A percentile compares a stretch with the other conserved stretches of the same genome.
These are phyloP conservation scores for Sphaerulina vaccinii DNA, from an alignment of 2,329 filamentous ascomycete genomes.

Conservation along the genomic window DNA sequence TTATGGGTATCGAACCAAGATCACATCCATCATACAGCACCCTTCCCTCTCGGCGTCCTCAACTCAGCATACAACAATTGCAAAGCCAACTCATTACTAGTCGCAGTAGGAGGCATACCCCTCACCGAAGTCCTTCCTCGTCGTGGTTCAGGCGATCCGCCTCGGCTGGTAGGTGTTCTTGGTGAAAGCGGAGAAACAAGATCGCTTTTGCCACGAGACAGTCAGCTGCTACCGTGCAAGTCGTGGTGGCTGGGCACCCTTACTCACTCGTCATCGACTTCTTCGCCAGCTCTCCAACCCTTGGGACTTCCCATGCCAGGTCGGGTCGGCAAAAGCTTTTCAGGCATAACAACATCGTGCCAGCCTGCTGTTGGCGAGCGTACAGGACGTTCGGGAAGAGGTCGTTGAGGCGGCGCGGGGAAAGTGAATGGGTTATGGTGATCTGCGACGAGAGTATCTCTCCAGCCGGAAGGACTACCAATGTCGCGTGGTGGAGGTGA, in stretches of 20 bases:
- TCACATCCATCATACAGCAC: no score
- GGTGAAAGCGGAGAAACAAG: no score
- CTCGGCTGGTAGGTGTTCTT: background rate
- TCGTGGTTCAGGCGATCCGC: background rate
- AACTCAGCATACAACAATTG: slow-evolving; percentile 1
- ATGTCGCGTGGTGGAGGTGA: background rate
- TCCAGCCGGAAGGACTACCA: slow-evolving; percentile 1
- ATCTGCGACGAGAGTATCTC: background rate
- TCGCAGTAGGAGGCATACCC: background rate
- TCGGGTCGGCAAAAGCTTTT: background rate
- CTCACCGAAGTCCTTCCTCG: no score
- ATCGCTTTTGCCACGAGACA: no score
- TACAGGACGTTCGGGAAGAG: slow-evolving; percentile 2
- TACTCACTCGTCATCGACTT: slow-evolving; percentile 7
- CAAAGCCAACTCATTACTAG: slow-evolving; percentile 4
- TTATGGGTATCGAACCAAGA: no score
- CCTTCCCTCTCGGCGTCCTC: background rate
- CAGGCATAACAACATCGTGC: slow-evolving; percentile 1
- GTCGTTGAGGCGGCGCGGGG: slow-evolving; percentile 1
- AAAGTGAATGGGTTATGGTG: background rate
- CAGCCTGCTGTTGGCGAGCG: background rate
- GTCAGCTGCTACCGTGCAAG: background rate
- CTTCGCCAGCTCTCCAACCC: slow-evolving; percentile 1
- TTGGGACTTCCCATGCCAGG: slow-evolving; percentile 1
- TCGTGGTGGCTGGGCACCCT: background rate